Base-by-base conservation (phyloP, 352 stramenopile genomes). In the Saprolegnia parasitica region DNA sequence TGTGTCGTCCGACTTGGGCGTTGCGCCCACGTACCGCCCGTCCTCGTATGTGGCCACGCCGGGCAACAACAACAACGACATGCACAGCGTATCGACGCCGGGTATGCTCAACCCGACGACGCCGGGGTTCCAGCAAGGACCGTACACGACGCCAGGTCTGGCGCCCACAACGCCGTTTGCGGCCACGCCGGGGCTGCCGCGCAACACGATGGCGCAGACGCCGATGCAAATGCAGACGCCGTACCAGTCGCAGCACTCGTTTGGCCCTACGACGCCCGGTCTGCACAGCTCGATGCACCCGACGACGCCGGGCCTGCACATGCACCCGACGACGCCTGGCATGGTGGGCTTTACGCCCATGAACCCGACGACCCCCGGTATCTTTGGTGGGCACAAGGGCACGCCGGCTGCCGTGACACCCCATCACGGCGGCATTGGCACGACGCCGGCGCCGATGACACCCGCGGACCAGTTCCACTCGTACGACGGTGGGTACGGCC, bases 341-440 rank as follows among this genome's bases (percentile, higher is more conserved):
- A 93, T 95, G 64, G 46, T 37, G 20, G 92, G 92, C 61, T 86
- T 84, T n/a, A 91, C 87, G 37, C 93, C 86, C 13, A 70, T 70
- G 63, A 95, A 94, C 62, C 87, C 87, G 49, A 95, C 91, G 81
- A 95, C 87, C 6, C 87, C 87, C n/a, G 87, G 87, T 24, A 81
- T 84, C 67, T 91, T 88, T 56, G 78, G 79, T 32, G 52, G 52
- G 8, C 35, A 35, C 24, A 95, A 70, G 63, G 63, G 63, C 8
- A 70, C 63, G 11, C 63, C 63, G 20, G 63, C 63, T 8, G 58
- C 26, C n/a, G 63, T 52, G 16, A 58, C 45, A n/a, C 54, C 63
- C 5, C 63, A 52, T 8, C 63, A 70, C 39, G 58, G 54, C 4
- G 63, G 63, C 39, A 61, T 61, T 46, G 45, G 42, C 39, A 46